Percentiles rank a stretch among this genome's conserved stretches.
Evolutionary conservation across 2,329 filamentous ascomycete species (phyloP).

Genomic region (Aspergillus aculeatinus): DNA sequence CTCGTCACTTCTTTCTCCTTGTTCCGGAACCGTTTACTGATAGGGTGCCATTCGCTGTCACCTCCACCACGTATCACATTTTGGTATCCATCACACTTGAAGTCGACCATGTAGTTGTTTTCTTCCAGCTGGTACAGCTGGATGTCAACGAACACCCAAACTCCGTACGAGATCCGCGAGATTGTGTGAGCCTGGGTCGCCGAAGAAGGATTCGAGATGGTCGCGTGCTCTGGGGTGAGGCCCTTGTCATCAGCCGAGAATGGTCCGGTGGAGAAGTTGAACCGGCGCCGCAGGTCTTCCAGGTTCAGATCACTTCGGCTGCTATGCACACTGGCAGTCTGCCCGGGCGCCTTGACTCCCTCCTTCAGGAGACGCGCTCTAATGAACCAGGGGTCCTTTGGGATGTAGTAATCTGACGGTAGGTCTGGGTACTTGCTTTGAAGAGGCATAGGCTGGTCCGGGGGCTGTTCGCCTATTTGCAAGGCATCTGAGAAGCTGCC

Average conservation of each 20-base stretch:
- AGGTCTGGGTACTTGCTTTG: constrained; percentile 47
- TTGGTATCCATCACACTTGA: constrained; percentile 98
- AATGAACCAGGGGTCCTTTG: constrained; percentile 93
- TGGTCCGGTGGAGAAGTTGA: constrained; percentile 36
- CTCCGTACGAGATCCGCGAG: constrained; percentile 59
- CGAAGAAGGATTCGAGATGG: constrained; percentile 36
- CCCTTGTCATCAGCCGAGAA: constrained; percentile 36
- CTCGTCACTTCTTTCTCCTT: constrained; percentile 95
- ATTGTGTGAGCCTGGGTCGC: constrained; percentile 35
- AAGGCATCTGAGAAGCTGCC: constrained; percentile 25
- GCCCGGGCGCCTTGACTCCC: constrained; percentile 61
- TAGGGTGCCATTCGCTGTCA: constrained; percentile 48
- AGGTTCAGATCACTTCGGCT: constrained; percentile 45
- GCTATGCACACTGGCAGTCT: constrained; percentile 39
- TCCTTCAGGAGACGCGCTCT: constrained; percentile 84
- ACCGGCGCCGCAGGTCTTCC: constrained; percentile 42
- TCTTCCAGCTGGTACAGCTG: constrained; percentile 93
- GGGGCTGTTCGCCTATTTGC: constrained; percentile 38
- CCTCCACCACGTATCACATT: constrained; percentile 64
- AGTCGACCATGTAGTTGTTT: constrained; percentile 92
- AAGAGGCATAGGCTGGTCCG: constrained; percentile 39
- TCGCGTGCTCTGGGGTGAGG: constrained; percentile 34
- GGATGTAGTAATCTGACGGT: constrained; percentile 71
- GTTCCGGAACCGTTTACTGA: constrained; percentile 53
- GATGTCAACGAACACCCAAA: constrained; percentile 94